These are phyloP conservation scores for Nicotiana benthamiana DNA, from an alignment of 257 asterid genomes.

Conservation along the genomic window DNA sequence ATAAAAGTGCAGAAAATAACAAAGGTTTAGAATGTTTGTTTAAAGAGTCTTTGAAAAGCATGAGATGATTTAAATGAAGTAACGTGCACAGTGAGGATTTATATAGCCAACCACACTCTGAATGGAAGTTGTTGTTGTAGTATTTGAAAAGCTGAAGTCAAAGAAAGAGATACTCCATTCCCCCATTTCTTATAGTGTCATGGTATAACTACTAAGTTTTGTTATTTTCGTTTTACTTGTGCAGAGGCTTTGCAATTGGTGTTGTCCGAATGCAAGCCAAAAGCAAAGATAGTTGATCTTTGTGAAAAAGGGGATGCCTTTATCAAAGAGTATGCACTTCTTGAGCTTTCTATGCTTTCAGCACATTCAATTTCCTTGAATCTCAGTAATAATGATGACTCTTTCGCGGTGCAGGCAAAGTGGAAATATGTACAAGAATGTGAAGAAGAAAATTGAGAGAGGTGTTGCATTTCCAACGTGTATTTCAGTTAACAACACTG, in stretches of 20 bases:
- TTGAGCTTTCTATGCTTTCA: neutral
- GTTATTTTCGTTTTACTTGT: conserved; percentile 1
- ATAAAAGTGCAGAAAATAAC: neutral
- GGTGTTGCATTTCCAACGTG: conserved; percentile 98
- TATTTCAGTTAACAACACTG: conserved; percentile 67
- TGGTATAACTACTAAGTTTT: neutral
- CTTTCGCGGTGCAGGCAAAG: conserved; percentile 43
- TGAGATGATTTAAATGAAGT: no score
- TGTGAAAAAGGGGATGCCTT: conserved; percentile 84
- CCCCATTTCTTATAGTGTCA: neutral
- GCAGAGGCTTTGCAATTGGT: conserved; percentile 93
- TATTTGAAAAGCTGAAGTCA: neutral
- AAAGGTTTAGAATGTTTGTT: neutral
- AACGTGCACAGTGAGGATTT: no score
- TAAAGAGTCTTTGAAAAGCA: neutral
- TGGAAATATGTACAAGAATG: conserved; percentile 88
- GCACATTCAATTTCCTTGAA: neutral
- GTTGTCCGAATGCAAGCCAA: conserved; percentile 66
- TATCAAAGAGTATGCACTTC: conserved; percentile 52
- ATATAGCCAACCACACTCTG: no score
- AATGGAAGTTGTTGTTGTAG: no score
- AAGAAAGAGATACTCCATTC: neutral
- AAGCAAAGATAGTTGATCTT: conserved; percentile 69
- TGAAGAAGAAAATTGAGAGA: conserved; percentile 83
- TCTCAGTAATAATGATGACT: neutral